A percentile compares a stretch with the other conserved stretches of the same genome.
phyloP scores from a whole-genome alignment of 108 stramenopile species.

The Pseudonitzschia multiseries region DNA sequence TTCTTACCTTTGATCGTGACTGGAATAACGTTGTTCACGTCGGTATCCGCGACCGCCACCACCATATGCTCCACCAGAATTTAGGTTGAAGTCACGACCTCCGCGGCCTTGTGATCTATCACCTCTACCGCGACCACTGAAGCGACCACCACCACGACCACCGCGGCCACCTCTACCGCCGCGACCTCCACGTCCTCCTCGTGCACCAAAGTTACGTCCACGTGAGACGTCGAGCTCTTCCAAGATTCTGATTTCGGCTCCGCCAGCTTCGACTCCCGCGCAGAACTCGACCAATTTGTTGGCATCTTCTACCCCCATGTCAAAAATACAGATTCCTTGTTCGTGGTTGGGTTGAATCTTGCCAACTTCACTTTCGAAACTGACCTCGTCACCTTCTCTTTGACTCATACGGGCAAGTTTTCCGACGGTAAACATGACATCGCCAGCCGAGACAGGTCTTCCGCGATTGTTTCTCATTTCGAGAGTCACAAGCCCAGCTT shows the following conservation, averaged over 20 bases:
- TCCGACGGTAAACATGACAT: constrained; percentile 87
- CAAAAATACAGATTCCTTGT: constrained; percentile 75
- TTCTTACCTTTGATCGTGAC: constrained; percentile 22
- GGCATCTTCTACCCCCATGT: constrained; percentile 85
- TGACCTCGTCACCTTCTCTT: constrained; percentile 47
- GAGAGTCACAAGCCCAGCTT: constrained; percentile 71
- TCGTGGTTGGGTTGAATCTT: constrained; percentile 76
- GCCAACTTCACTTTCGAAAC: constrained; percentile 83
- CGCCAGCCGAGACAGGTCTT: constrained; percentile 63
- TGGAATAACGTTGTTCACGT: constrained; percentile 24
- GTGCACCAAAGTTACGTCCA: constrained; percentile 63
- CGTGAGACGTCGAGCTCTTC: constrained; percentile 79
- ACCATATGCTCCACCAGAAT: constrained; percentile 27
- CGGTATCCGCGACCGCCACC: constrained; percentile 26
- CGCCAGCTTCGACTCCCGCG: constrained; percentile 74
- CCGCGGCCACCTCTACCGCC: constrained; percentile 42
- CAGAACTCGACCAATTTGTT: constrained; percentile 77
- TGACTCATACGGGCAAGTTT: constrained; percentile 81
- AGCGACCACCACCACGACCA: constrained; percentile 9
- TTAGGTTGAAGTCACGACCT: constrained; percentile 6
- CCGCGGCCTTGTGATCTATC: constrained; percentile 29
- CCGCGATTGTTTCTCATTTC: constrained; percentile 73
- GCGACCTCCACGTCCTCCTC: constrained; percentile 52
- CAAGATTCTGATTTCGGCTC: constrained; percentile 65
- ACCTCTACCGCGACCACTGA: constrained; percentile 28